These are phyloP conservation scores for Cyberlindnera xylosilytica DNA, from an alignment of 805 yeast genomes.

Conservation along the genomic window DNA sequence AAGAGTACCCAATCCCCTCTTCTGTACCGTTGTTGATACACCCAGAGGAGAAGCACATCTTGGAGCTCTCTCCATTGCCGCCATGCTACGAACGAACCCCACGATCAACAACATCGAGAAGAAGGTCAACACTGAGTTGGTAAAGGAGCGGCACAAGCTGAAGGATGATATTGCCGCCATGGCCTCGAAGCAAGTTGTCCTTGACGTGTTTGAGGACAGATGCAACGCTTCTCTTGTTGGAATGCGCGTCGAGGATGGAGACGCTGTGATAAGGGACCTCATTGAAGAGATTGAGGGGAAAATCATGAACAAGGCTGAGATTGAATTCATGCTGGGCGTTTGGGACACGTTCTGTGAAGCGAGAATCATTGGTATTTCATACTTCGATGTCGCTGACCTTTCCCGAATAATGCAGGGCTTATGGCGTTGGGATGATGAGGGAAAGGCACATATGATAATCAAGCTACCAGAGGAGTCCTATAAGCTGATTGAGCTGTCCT, in stretches of 20 bases:
- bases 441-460: conserved; percentile 1
- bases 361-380: conserved; percentile 7
- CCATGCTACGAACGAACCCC: conserved; percentile 1
- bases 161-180: conserved; percentile 1
- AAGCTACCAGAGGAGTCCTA: conserved; percentile 1
- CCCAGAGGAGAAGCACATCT: neutral
- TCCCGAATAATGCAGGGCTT: neutral
- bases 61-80: conserved; percentile 5
- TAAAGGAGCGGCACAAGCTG: conserved; percentile 7
- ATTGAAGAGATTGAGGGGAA: conserved; percentile 6
- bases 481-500: conserved; percentile 5
- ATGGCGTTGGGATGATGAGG: neutral
- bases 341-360: conserved; percentile 2
- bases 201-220: conserved; percentile 7
- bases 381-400: neutral
- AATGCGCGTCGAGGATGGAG: conserved; percentile 1
- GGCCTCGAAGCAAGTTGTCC: conserved; percentile 7
- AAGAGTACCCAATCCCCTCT: neutral
- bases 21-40: neutral
- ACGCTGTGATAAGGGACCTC: conserved; percentile 1
- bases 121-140: conserved; percentile 5
- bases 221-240: conserved; percentile 1
- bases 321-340: conserved; percentile 7
- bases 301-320: conserved; percentile 2
- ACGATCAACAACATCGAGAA: conserved; percentile 1